phyloP scores from a whole-genome alignment of 129 eudicot species.

The Escallonia rubra region DNA sequence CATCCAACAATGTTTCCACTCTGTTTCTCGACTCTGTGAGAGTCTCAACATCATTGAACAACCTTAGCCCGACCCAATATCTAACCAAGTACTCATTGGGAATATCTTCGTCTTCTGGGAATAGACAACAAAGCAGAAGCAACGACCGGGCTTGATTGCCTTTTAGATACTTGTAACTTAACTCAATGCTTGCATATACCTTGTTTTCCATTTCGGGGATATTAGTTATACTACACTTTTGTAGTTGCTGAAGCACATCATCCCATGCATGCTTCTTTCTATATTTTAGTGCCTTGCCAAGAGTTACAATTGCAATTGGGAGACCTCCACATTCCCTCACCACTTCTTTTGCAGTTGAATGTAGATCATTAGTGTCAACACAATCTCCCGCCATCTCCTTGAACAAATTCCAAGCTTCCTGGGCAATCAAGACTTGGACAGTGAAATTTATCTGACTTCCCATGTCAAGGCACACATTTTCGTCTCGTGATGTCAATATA shows the following conservation, averaged over 20 bases:
- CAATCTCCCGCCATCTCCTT: constrained; percentile 1
- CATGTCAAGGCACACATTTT: constrained; percentile 7
- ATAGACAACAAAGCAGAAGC: constrained; percentile 19
- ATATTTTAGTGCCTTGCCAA: constrained; percentile 9
- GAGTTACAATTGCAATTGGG: constrained; percentile 17
- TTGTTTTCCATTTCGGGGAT: neutral
- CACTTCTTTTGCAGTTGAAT: constrained; percentile 4
- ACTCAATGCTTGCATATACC: neutral
- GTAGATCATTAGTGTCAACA: neutral
- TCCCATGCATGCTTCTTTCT: neutral
- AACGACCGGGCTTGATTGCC: constrained; percentile 2
- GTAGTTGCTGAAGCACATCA: neutral
- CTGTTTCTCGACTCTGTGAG: constrained; percentile 11
- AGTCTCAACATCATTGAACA: neutral
- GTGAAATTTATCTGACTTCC: neutral
- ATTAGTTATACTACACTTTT: neutral
- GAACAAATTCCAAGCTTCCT: constrained; percentile 25
- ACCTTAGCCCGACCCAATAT: constrained; percentile 9
- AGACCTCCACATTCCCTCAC: constrained; percentile 25
- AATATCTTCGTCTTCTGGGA: constrained; percentile 7
- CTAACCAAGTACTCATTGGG: constrained; percentile 6
- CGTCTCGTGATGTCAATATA: constrained; percentile 10
- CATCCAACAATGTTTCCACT: neutral
- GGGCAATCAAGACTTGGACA: neutral
- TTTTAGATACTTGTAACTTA: constrained; percentile 13